Percentiles rank a stretch among this genome's conserved stretches.
Evolutionary conservation across 768 basidiomycete genomes (phyloP).

Genomic region (Pleurotus salmoneostramineus): DNA sequence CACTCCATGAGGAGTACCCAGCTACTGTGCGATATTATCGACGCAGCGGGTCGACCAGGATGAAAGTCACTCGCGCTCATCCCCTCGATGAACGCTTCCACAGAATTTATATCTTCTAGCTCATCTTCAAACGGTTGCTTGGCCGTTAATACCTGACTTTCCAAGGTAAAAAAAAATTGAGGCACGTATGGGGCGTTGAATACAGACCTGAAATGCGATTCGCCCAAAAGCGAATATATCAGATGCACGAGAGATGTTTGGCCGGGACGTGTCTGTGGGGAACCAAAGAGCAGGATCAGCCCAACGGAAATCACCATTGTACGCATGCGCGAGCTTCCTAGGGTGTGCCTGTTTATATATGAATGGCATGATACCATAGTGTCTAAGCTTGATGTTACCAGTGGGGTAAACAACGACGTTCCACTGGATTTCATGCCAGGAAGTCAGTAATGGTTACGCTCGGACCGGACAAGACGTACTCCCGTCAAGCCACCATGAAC

Average conservation of each 20-base stretch:
- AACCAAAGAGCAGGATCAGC: slow-evolving; percentile 27
- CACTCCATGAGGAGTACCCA: slow-evolving; percentile 9
- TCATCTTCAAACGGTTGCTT: slow-evolving; percentile 7
- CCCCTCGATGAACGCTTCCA: slow-evolving; percentile 1
- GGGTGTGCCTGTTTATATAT: slow-evolving; percentile 13
- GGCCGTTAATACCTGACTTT: slow-evolving; percentile 4
- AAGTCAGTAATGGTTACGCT: neutral
- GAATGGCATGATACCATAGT: slow-evolving; percentile 31
- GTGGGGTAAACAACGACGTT: slow-evolving; percentile 32
- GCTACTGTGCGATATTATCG: neutral
- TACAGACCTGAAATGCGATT: slow-evolving; percentile 18
- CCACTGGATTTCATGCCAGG: slow-evolving; percentile 16
- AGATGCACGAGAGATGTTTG: slow-evolving; percentile 12
- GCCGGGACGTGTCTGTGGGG: slow-evolving; percentile 9
- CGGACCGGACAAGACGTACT: neutral
- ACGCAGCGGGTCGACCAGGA: slow-evolving; percentile 2
- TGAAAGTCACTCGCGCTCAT: neutral
- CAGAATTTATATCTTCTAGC: neutral
- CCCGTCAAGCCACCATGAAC: slow-evolving; percentile 11
- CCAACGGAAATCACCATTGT: slow-evolving; percentile 28
- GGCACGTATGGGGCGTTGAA: neutral
- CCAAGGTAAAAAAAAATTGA: neutral
- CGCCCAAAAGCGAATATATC: slow-evolving; percentile 35
- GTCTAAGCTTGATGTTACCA: slow-evolving; percentile 24
- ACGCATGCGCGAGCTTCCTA: slow-evolving; percentile 19